phyloP scores from a whole-genome alignment of 2,329 filamentous ascomycete genomes.

The Sporothrix luriei region DNA sequence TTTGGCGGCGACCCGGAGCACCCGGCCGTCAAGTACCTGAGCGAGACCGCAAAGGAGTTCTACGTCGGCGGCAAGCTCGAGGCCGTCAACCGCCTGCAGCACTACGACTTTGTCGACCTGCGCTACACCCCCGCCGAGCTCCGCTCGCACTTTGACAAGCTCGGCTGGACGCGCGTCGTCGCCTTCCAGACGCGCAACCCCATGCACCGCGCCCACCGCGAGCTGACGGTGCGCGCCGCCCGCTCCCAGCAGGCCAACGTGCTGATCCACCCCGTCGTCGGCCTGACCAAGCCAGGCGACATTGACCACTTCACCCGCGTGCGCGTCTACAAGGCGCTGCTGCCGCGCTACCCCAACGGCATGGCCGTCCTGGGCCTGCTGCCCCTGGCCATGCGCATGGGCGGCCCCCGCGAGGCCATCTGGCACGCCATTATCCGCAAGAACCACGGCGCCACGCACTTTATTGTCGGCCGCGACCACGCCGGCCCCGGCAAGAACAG shows the following conservation, averaged over 20 bases:
- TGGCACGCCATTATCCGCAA: slow-evolving; percentile 99
- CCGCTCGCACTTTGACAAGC: slow-evolving; percentile 97
- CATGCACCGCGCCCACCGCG: slow-evolving; percentile 98
- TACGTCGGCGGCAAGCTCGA: slow-evolving; percentile 97
- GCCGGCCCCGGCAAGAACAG: slow-evolving; percentile 98
- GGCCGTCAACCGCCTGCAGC: slow-evolving; percentile 90
- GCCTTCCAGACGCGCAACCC: slow-evolving; percentile 99
- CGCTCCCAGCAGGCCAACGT: slow-evolving; percentile 97
- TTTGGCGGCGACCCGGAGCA: slow-evolving; percentile 91
- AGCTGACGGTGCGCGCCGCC: slow-evolving; percentile 94
- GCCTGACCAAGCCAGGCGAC: slow-evolving; percentile 97
- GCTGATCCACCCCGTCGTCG: slow-evolving; percentile 97
- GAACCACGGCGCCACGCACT: slow-evolving; percentile 98
- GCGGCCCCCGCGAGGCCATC: slow-evolving; percentile 94
- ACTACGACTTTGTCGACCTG: slow-evolving; percentile 98
- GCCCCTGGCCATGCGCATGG: slow-evolving; percentile 98
- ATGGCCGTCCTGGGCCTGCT: slow-evolving; percentile 97
- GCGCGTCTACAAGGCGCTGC: slow-evolving; percentile 94
- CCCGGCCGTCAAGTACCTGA: slow-evolving; percentile 89
- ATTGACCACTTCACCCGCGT: slow-evolving; percentile 99
- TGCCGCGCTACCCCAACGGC: slow-evolving; percentile 96
- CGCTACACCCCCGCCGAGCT: slow-evolving; percentile 95
- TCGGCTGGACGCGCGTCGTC: slow-evolving; percentile 95
- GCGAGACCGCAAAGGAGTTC: slow-evolving; percentile 77
- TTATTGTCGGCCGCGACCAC: slow-evolving; percentile 98